Conservation (phyloP, 23 red algal genomes). For the Gracilaria vermiculophylla region DNA sequence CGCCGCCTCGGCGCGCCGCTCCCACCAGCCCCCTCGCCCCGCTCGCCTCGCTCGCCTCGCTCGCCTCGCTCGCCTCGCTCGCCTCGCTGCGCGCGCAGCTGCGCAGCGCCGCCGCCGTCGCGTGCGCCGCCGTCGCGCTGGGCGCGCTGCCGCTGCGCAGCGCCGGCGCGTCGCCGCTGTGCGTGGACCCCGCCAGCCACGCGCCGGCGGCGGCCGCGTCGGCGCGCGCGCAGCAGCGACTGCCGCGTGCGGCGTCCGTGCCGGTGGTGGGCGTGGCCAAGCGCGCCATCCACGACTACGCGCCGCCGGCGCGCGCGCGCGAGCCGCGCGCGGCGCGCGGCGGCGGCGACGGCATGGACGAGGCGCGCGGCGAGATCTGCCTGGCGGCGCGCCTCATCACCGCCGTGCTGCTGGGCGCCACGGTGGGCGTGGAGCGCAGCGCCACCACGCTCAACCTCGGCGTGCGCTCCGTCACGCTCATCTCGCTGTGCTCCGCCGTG, state of each 20-base stretch:
- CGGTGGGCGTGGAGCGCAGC: conserved; percentile 44
- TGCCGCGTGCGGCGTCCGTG: background rate
- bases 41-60: background rate
- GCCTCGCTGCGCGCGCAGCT: no score
- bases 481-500: conserved; percentile 21
- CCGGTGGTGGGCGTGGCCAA: conserved; percentile 19
- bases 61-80: background rate
- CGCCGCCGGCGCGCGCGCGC: no score
- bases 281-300: conserved; percentile 20
- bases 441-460: conserved; percentile 59
- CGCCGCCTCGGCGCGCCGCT: no score
- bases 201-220: background rate
- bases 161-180: background rate
- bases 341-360: background rate
- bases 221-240: no score
- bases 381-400: conserved; percentile 60
- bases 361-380: conserved; percentile 26
- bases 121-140: background rate
- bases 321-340: background rate
- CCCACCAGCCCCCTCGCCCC: no score
- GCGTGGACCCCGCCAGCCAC: conserved; percentile 19
- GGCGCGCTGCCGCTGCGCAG: background rate
- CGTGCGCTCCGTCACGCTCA: conserved; percentile 50
- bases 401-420: conserved; percentile 22
- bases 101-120: background rate